Base-by-base conservation (phyloP, 176 grass and related monocot genomes). In the Aegilops speltoides region DNA sequence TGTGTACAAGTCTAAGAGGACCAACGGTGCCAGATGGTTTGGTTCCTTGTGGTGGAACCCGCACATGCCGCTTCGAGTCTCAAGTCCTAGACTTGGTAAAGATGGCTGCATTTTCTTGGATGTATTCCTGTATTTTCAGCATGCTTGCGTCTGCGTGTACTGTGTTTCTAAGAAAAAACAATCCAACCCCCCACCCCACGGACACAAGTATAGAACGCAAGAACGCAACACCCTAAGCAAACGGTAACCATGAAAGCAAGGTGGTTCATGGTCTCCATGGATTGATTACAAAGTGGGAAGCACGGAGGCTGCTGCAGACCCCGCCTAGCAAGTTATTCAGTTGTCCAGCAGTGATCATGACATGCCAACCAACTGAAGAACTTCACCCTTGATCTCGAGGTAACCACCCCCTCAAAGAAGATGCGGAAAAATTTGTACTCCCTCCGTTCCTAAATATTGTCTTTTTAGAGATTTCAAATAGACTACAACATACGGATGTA, bases 301-400 rank as follows among this genome's bases (percentile, higher is more conserved):
- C 19, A 7, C 8, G 33, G 20, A 23, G 22, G 10, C 22, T 40
- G 68, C 68, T 23, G 34, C 34, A 71, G 68, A 22, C 20, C 16
- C 17, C 19, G 19, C 65, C 29, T 68, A 34, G 29, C 31, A 28
- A 68, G 65, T 68, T 8, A 41, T 4, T 41, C 36, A 24, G 69
- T 22, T 22, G 2, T 72, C 36, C 36, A 72, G 40, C 19, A 72
- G 36, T n/a, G 37, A 22, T 72, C 69, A 41, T 72, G 22, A 41
- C 69, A 72, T 24, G 36, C 69, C 69, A 72, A 72, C 37, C 37
- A 72, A 72, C 37, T 72, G 68, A 72, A 72, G 69, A 70, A 38
- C 68, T 72, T 40, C 34, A 40, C 4, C 68, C 68, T 7, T 11
- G 10, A 40, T 20, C 22, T 71, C 34, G 19, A 71, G 4, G 22